Base-by-base conservation (phyloP, 495 filamentous ascomycete species). In the Melanomma pulvis-pyrius region DNA sequence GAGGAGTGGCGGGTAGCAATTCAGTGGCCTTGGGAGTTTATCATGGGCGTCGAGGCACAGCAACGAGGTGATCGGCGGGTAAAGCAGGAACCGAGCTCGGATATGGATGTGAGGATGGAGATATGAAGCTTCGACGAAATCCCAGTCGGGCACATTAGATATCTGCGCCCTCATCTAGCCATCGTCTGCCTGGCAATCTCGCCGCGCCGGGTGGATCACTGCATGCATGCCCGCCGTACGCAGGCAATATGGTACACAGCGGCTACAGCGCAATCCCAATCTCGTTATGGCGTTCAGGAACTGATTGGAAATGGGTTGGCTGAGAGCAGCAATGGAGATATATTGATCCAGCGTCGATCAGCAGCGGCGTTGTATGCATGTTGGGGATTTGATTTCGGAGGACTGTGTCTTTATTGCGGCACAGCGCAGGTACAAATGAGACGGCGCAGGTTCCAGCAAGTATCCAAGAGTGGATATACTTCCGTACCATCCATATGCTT, bases 11-110 rank as follows among this genome's bases (percentile, higher is more conserved):
- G 34, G 12, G 19, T 12, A 2, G 44, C 41, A 17, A 48, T 72
- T 15, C 59, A 65, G 29, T 72, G 69, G 69, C 61, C 46, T 11
- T 25, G 53, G 15, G 15, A 66, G 19, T 52, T 39, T 32, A 63
- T 70, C 26, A 25, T n/a, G 30, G 17, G 39, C 39, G 39, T 19
- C 44, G 8, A 44, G 52, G 36, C 11, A 41, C 53, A 39, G 53
- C 46, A 24, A 48, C 13, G 13, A 6, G 32, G 32, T 6, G 6
- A 36, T 6, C 13, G 6, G 32, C 32, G n/a, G n/a, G 39, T 15
- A 15, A 12, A 44, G 4, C 39, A 6, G 48, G 3, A 13, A 24
- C 21, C 22, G 48, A 50, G 22, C 15, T 9, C n/a, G 48, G 17
- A 44, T n/a, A 50, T 28, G 48, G 21, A 50, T 19, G n/a, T n/a